Percentiles rank a stretch among this genome's conserved stretches.
phyloP scores from a whole-genome alignment of 2,329 filamentous ascomycete genomes.

The Phialophora macrospora region DNA sequence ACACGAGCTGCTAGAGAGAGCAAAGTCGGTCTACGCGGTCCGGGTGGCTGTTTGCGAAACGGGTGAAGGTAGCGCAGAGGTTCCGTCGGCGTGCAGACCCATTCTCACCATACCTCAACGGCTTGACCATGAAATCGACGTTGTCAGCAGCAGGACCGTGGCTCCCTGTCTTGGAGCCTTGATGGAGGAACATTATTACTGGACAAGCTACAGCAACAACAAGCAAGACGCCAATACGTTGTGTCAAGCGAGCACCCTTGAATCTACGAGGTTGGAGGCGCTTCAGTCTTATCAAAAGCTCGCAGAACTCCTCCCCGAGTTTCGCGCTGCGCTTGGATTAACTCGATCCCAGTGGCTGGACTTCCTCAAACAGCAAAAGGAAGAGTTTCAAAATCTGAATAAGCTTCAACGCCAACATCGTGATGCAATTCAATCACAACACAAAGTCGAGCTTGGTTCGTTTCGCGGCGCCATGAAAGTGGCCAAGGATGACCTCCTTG shows the following conservation, averaged over 20 bases:
- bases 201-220: conserved; percentile 69
- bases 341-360: conserved; percentile 29
- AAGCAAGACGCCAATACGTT: conserved; percentile 65
- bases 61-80: conserved; percentile 54
- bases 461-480: conserved; percentile 24
- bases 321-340: conserved; percentile 24
- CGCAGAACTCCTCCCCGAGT: conserved; percentile 32
- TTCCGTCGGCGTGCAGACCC: conserved; percentile 58
- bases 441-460: conserved; percentile 16
- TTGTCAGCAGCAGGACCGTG: conserved; percentile 43
- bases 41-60: conserved; percentile 69
- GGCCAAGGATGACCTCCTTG: conserved; percentile 27
- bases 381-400: conserved; percentile 18
- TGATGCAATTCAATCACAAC: conserved; percentile 24
- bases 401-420: conserved; percentile 24
- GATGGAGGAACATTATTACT: conserved; percentile 61
- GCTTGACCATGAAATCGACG: conserved; percentile 34
- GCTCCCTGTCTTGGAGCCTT: conserved; percentile 60
- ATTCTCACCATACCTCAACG: conserved; percentile 46
- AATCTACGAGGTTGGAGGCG: conserved; percentile 30
- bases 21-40: conserved; percentile 64
- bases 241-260: conserved; percentile 60
- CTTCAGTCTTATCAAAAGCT: conserved; percentile 33
- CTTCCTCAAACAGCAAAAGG: conserved; percentile 30
- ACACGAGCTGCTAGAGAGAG: conserved; percentile 48